Conservation (phyloP, 2,329 filamentous ascomycete species). For the Madurella fahalii region DNA sequence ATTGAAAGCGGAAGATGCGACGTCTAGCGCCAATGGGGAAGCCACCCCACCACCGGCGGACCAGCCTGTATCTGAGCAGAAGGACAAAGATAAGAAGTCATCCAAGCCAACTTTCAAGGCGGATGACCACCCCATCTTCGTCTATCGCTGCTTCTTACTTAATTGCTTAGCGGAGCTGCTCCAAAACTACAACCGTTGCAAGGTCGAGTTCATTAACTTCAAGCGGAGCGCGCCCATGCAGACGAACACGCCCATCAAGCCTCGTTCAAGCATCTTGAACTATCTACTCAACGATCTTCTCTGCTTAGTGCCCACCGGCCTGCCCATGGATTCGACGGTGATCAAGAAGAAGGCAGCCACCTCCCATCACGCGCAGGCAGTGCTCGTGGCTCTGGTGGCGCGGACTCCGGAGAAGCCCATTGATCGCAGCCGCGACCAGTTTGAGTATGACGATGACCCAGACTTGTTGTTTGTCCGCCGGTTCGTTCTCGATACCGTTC, state of each 20-base stretch:
- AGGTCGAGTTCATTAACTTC: conserved; percentile 99
- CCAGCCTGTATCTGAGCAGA: conserved; percentile 26
- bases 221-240: conserved; percentile 84
- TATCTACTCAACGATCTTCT: conserved; percentile 83
- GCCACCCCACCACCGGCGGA: conserved; percentile 21
- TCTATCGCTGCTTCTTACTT: conserved; percentile 92
- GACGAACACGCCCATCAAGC: conserved; percentile 85
- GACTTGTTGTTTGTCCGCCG: conserved; percentile 89
- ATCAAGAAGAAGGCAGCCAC: conserved; percentile 84
- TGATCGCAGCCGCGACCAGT: conserved; percentile 53
- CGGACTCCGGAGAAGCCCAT: conserved; percentile 77
- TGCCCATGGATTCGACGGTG: conserved; percentile 67
- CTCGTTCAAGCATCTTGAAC: conserved; percentile 85
- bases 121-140: conserved; percentile 91
- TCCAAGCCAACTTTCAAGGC: conserved; percentile 78
- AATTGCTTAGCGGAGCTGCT: conserved; percentile 89
- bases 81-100: conserved; percentile 58
- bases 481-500: conserved; percentile 88
- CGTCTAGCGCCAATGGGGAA: conserved; percentile 33
- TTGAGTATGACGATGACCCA: conserved; percentile 69
- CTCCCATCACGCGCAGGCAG: conserved; percentile 78
- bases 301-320: conserved; percentile 56
- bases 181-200: conserved; percentile 87
- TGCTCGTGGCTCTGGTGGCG: conserved; percentile 80
- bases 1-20: conserved; percentile 33